phyloP scores from a whole-genome alignment of 495 filamentous ascomycete species.

The Annulohypoxylon maeteangense region DNA sequence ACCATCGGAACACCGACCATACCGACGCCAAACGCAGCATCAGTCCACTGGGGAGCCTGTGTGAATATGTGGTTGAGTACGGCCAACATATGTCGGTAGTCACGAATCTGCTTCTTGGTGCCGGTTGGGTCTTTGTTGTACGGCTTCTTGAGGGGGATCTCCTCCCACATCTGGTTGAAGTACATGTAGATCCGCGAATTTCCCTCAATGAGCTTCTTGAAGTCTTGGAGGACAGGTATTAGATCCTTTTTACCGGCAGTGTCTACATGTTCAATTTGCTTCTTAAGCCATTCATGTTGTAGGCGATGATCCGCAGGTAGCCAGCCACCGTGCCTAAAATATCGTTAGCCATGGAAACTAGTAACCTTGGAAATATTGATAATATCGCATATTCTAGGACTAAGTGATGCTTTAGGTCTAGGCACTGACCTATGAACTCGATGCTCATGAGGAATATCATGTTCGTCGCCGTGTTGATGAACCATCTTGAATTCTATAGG shows the following conservation, averaged over 20 bases:
- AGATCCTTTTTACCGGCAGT: slow-evolving; percentile 54
- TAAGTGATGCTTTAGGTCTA: not conserved
- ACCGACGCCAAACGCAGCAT: slow-evolving; percentile 61
- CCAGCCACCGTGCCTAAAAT: slow-evolving; percentile 60
- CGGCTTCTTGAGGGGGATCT: slow-evolving; percentile 67
- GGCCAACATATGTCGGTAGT: slow-evolving; percentile 71
- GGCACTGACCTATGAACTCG: slow-evolving; percentile 52
- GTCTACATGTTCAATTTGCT: slow-evolving; percentile 58
- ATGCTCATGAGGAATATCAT: slow-evolving; percentile 57
- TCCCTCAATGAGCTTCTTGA: slow-evolving; percentile 60
- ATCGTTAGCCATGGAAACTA: slow-evolving; percentile 20
- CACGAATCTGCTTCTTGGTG: slow-evolving; percentile 65
- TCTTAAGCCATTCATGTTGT: slow-evolving; percentile 60
- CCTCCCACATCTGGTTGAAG: slow-evolving; percentile 71
- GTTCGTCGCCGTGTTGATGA: slow-evolving; percentile 56
- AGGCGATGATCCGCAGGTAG: slow-evolving; percentile 64
- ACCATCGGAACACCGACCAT: slow-evolving; percentile 75
- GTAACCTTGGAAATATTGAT: not conserved
- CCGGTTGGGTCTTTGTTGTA: slow-evolving; percentile 72
- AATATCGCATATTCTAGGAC: not conserved
- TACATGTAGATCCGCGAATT: slow-evolving; percentile 62
- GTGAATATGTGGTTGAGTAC: slow-evolving; percentile 73
- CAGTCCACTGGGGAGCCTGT: slow-evolving; percentile 70
- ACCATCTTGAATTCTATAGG: slow-evolving; percentile 51
- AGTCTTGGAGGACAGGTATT: slow-evolving; percentile 57